phyloP scores from a whole-genome alignment of 2,329 filamentous ascomycete species.

The Talaromyces pinophilus region DNA sequence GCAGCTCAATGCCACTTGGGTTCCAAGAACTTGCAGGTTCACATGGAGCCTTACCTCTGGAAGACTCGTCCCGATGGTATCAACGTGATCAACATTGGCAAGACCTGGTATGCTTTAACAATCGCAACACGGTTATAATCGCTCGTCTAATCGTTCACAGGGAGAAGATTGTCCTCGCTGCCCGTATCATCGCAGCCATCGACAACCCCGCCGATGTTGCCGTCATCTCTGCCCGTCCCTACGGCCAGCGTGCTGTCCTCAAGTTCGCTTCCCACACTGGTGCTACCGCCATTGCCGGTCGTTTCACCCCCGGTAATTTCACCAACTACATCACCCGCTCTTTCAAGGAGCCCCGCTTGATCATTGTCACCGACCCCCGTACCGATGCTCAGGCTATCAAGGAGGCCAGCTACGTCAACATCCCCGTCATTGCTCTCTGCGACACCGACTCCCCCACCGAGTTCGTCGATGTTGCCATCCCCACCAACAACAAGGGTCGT shows the following conservation, averaged over 20 bases:
- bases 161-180: slow-evolving; percentile 99
- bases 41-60: slow-evolving; percentile 99
- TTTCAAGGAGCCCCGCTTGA: slow-evolving; percentile 99
- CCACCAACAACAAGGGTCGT: slow-evolving; percentile 99
- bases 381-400: slow-evolving; percentile 99
- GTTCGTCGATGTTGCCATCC: slow-evolving; percentile 99
- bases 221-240: slow-evolving; percentile 99
- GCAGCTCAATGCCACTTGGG: slow-evolving; percentile 95
- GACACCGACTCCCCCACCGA: slow-evolving; percentile 99
- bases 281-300: slow-evolving; percentile 95
- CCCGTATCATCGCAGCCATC: slow-evolving; percentile 96
- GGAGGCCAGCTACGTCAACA: slow-evolving; percentile 99
- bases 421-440: slow-evolving; percentile 98
- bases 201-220: slow-evolving; percentile 99
- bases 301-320: slow-evolving; percentile 99
- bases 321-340: slow-evolving; percentile 99
- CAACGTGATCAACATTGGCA: slow-evolving; percentile 99
- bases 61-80: slow-evolving; percentile 98
- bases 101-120: slow-evolving; percentile 76
- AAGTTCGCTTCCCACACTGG: slow-evolving; percentile 99
- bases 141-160: slow-evolving; percentile 49
- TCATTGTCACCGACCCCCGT: slow-evolving; percentile 98
- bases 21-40: slow-evolving; percentile 98
- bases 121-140: not conserved
- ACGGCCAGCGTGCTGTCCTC: slow-evolving; percentile 98